phyloP scores from a whole-genome alignment of 768 basidiomycete genomes.

The Russula vinacea region DNA sequence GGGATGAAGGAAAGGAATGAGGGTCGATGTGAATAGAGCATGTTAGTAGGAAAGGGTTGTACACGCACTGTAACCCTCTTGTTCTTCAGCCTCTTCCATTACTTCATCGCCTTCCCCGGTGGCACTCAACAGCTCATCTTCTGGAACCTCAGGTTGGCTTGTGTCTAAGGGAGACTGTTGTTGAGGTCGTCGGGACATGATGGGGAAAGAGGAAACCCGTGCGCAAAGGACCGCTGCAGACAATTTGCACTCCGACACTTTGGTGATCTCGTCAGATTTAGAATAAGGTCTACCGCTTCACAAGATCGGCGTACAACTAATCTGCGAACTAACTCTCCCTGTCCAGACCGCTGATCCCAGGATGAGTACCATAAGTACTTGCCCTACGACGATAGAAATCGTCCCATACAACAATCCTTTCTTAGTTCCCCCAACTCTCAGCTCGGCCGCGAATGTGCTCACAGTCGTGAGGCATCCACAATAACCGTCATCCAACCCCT shows the following conservation, averaged over 20 bases:
- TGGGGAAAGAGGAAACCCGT: neutral
- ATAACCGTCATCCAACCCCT: conserved; percentile 86
- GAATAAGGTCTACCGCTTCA: neutral
- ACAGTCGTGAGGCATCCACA: conserved; percentile 95
- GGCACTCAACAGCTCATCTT: conserved; percentile 61
- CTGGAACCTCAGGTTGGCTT: conserved; percentile 52
- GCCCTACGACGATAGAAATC: conserved; percentile 45
- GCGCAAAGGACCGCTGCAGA: neutral
- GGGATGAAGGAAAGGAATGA: conserved; percentile 1
- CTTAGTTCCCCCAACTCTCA: conserved; percentile 52
- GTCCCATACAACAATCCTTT: conserved; percentile 62
- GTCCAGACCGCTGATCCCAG: conserved; percentile 64
- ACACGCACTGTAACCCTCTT: conserved; percentile 75
- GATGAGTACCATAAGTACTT: conserved; percentile 67
- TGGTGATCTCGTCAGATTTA: conserved; percentile 11
- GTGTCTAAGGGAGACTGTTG: conserved; percentile 40
- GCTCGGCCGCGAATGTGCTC: conserved; percentile 87
- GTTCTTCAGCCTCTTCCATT: conserved; percentile 69
- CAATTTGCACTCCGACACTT: conserved; percentile 28
- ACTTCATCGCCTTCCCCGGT: conserved; percentile 66
- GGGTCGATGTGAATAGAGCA: conserved; percentile 21
- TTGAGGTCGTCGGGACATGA: conserved; percentile 41
- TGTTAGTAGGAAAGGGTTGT: conserved; percentile 16
- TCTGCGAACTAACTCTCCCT: conserved; percentile 44
- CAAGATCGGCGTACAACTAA: conserved; percentile 49